Evolutionary conservation across 2,329 filamentous ascomycete species (phyloP).

Genomic region (Trichophaea hybrida): DNA sequence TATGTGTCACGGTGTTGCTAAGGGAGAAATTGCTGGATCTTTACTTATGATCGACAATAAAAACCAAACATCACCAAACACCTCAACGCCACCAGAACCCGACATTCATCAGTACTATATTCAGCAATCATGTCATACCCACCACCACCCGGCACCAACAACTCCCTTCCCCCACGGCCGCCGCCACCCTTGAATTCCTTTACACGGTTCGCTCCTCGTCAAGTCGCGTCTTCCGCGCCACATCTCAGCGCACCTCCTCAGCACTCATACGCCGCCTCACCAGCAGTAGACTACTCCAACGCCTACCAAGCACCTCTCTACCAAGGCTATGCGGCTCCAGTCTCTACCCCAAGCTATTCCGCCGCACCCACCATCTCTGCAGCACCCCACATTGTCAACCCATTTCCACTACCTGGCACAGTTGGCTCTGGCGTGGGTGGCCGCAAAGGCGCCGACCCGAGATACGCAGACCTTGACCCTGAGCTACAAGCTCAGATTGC

Average conservation of each 20-base stretch:
- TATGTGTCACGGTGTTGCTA: no score
- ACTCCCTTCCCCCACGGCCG: constrained; percentile 35
- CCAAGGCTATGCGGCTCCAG: constrained; percentile 36
- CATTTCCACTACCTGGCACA: constrained; percentile 54
- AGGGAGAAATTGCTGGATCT: no score
- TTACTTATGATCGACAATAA: no score
- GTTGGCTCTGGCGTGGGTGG: constrained; percentile 36
- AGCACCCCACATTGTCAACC: constrained; percentile 61
- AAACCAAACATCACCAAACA: background rate
- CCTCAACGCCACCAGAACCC: background rate
- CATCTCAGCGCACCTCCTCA: constrained; percentile 21
- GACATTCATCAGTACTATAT: constrained; percentile 15
- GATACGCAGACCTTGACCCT: constrained; percentile 43
- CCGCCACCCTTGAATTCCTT: constrained; percentile 47
- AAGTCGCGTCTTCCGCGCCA: constrained; percentile 35
- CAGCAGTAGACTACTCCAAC: constrained; percentile 12
- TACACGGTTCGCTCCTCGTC: constrained; percentile 45
- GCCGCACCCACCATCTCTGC: constrained; percentile 37
- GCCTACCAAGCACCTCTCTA: constrained; percentile 25
- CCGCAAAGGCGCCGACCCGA: constrained; percentile 28
- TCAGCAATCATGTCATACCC: constrained; percentile 58
- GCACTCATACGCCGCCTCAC: constrained; percentile 18
- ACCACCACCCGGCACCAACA: constrained; percentile 61
- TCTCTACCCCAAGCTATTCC: constrained; percentile 34
- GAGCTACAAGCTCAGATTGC: constrained; percentile 85